Conservation (phyloP, 2,329 filamentous ascomycete genomes). For the Coniochaeta prunicola region DNA sequence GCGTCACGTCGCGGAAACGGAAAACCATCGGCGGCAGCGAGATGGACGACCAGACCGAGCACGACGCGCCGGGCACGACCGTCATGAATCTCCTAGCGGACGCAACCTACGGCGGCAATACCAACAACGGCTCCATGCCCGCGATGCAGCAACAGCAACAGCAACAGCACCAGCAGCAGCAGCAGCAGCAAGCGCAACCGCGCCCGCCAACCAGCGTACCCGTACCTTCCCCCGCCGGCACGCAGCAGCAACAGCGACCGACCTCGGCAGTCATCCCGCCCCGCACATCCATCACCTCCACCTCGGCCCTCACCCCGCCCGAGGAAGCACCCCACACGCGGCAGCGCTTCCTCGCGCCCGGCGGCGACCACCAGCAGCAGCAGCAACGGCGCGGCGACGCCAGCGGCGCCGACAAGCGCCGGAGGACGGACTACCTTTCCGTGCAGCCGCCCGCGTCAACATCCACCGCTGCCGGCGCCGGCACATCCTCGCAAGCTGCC, state of each 20-base stretch:
- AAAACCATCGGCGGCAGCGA: constrained; percentile 36
- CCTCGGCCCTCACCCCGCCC: constrained; percentile 45
- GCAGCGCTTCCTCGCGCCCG: constrained; percentile 29
- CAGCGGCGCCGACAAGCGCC: constrained; percentile 3
- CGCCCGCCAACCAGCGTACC: constrained; percentile 14
- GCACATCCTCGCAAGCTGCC: not conserved
- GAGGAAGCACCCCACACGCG: constrained; percentile 40
- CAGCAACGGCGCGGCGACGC: not conserved
- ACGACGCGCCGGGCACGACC: constrained; percentile 29
- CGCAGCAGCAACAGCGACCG: constrained; percentile 18
- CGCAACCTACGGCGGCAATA: constrained; percentile 14
- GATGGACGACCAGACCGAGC: constrained; percentile 26
- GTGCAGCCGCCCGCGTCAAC: constrained; percentile 3
- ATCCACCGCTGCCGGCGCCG: not conserved
- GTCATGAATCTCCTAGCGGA: constrained; percentile 37
- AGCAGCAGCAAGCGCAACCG: constrained; percentile 11
- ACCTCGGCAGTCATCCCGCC: constrained; percentile 29
- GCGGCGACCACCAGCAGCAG: constrained; percentile 2
- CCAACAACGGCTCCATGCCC: constrained; percentile 7
- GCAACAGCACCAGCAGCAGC: constrained; percentile 8
- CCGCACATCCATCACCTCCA: constrained; percentile 29
- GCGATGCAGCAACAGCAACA: constrained; percentile 13
- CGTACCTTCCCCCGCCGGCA: constrained; percentile 8
- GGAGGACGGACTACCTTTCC: constrained; percentile 7
- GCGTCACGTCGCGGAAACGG: constrained; percentile 48